Conservation (phyloP, 352 stramenopile genomes). For the Phytophthora parvispora region DNA sequence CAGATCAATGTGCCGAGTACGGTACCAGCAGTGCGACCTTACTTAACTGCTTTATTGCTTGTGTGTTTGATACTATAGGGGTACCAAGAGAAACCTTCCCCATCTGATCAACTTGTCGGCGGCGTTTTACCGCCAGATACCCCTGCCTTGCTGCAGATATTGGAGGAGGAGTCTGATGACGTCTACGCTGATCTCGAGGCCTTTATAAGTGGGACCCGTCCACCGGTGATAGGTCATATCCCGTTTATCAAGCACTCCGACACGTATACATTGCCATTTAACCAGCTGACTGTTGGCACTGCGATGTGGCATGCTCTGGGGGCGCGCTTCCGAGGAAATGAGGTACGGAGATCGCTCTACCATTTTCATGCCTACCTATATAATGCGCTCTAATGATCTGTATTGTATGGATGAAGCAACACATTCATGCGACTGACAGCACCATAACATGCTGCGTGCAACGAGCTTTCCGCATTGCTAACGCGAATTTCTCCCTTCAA, state of each 20-base stretch:
- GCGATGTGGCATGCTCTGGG: slow-evolving; percentile 18
- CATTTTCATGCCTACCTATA: not conserved
- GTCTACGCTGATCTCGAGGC: slow-evolving; percentile 18
- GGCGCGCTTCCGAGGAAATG: slow-evolving; percentile 9
- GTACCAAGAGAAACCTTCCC: not conserved
- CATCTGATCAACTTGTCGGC: not conserved
- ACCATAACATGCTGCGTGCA: slow-evolving; percentile 19
- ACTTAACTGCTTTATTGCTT: not conserved
- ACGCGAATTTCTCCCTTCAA: slow-evolving; percentile 13
- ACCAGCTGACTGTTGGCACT: not conserved
- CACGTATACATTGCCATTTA: slow-evolving; percentile 20
- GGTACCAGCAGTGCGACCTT: too few species aligned
- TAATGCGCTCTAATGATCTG: not conserved
- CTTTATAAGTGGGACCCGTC: slow-evolving; percentile 2
- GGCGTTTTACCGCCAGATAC: slow-evolving; percentile 1
- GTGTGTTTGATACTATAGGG: slow-evolving; percentile 7
- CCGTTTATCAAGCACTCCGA: slow-evolving; percentile 22
- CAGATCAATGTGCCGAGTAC: not conserved
- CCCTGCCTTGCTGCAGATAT: not conserved
- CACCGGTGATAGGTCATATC: not conserved
- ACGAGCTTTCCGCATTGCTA: slow-evolving; percentile 2
- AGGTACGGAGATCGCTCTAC: slow-evolving; percentile 13
- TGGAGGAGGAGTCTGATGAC: slow-evolving; percentile 2
- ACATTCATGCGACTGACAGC: not conserved
- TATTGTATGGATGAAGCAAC: slow-evolving; percentile 7